Conservation (phyloP, 805 yeast species). For the Saccharomycopsis javanensis region DNA sequence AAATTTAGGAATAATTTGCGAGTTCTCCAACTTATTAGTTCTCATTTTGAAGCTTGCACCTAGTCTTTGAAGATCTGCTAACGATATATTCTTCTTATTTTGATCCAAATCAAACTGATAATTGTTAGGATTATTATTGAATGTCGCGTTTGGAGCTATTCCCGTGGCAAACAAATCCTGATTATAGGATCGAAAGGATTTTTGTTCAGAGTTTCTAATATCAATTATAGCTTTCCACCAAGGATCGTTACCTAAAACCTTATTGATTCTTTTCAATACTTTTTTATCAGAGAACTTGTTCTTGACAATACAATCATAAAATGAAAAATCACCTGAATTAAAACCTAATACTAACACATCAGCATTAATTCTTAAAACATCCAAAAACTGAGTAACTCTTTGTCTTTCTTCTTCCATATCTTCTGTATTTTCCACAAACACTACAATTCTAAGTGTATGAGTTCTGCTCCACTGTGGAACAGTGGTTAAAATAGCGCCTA, state of each 20-base stretch:
- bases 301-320: constrained; percentile 68
- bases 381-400: constrained; percentile 54
- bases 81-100: constrained; percentile 13
- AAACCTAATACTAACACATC: constrained; percentile 67
- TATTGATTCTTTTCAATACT: constrained; percentile 38
- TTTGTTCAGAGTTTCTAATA: constrained; percentile 33
- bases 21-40: constrained; percentile 39
- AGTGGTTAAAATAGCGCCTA: constrained; percentile 87
- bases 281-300: constrained; percentile 28
- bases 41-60: constrained; percentile 78
- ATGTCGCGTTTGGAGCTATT: not conserved
- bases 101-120: not conserved
- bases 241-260: constrained; percentile 46
- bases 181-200: not conserved
- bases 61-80: constrained; percentile 61
- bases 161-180: not conserved
- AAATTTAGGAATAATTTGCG: constrained; percentile 24
- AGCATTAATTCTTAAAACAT: constrained; percentile 77
- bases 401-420: constrained; percentile 64
- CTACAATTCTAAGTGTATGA: constrained; percentile 69
- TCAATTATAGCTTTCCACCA: constrained; percentile 77
- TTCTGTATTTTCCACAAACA: constrained; percentile 68
- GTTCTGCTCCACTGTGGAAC: constrained; percentile 87
- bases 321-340: constrained; percentile 41
- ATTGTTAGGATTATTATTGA: not conserved